Evolutionary conservation across 2,329 filamentous ascomycete species (phyloP).

Genomic region (Pyrenophora teres): DNA sequence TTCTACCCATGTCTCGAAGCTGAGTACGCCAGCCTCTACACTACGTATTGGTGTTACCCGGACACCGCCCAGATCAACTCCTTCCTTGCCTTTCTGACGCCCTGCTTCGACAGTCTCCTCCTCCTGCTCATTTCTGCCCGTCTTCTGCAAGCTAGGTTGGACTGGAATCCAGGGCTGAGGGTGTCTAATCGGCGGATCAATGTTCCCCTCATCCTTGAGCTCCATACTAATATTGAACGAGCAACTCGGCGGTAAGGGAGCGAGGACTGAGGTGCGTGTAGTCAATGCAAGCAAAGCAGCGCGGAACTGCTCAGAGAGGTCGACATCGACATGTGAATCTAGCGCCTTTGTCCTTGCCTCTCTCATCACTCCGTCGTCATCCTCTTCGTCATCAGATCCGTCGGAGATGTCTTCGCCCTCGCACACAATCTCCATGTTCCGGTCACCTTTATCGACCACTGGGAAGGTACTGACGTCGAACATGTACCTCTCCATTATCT

Average conservation of each 20-base stretch:
- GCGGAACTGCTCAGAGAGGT: conserved; percentile 74
- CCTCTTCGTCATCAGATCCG: conserved; percentile 11
- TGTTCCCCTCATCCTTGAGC: conserved; percentile 63
- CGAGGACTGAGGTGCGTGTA: conserved; percentile 62
- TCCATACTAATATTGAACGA: conserved; percentile 80
- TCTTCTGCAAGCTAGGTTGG: conserved; percentile 54
- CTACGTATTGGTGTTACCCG: conserved; percentile 65
- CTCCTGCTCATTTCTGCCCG: conserved; percentile 28
- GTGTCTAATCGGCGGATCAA: conserved; percentile 54
- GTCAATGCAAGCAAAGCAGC: conserved; percentile 68
- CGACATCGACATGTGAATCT: conserved; percentile 44
- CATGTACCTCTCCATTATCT: conserved; percentile 64
- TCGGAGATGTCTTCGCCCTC: conserved; percentile 13
- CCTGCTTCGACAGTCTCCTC: conserved; percentile 16
- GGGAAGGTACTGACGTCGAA: conserved; percentile 65
- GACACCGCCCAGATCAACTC: conserved; percentile 55
- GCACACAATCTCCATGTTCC: conserved; percentile 58
- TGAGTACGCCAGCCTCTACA: conserved; percentile 67
- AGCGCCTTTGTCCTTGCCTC: conserved; percentile 18
- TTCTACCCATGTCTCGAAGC: conserved; percentile 73
- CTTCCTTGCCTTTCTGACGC: conserved; percentile 26
- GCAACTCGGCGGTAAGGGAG: conserved; percentile 65
- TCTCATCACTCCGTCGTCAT: conserved; percentile 9
- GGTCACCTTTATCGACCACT: conserved; percentile 51
- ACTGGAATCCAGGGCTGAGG: conserved; percentile 65